phyloP scores from a whole-genome alignment of 208 protist species.

The Trypanosomatidae sp. region DNA sequence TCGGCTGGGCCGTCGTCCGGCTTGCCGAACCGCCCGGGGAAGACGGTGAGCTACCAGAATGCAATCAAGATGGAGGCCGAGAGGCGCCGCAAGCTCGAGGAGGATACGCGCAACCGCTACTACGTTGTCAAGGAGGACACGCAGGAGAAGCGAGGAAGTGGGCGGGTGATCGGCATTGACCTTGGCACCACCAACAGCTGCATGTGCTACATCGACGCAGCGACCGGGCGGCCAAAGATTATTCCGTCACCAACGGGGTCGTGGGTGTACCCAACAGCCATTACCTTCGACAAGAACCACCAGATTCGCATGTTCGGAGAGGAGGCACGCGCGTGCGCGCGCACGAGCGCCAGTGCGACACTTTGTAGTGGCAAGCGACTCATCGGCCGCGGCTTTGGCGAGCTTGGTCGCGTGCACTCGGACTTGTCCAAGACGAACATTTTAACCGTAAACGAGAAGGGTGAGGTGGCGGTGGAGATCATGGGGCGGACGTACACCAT shows the following conservation, averaged over 20 bases:
- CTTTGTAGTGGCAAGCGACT: conserved; percentile 92
- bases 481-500: conserved; percentile 90
- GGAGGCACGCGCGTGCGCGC: conserved; percentile 84
- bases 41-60: conserved; percentile 70
- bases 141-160: conserved; percentile 40
- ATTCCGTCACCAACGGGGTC: conserved; percentile 91
- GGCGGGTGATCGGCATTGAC: conserved; percentile 96
- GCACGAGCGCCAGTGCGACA: conserved; percentile 84
- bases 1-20: conserved; percentile 9
- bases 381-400: conserved; percentile 85
- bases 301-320: conserved; percentile 86
- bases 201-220: conserved; percentile 90
- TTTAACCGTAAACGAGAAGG: conserved; percentile 84
- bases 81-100: conserved; percentile 67
- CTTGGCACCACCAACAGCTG: conserved; percentile 98
- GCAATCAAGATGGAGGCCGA: conserved; percentile 80
- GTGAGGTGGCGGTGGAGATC: conserved; percentile 87
- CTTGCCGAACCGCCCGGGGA: conserved; percentile 31
- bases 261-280: conserved; percentile 91
- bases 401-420: conserved; percentile 80
- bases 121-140: conserved; percentile 83
- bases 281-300: conserved; percentile 92
- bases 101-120: conserved; percentile 60
- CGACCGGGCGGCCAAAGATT: conserved; percentile 78
- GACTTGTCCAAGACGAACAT: conserved; percentile 89